Conservation (phyloP, 768 basidiomycete genomes). For the Serendipita indica region DNA sequence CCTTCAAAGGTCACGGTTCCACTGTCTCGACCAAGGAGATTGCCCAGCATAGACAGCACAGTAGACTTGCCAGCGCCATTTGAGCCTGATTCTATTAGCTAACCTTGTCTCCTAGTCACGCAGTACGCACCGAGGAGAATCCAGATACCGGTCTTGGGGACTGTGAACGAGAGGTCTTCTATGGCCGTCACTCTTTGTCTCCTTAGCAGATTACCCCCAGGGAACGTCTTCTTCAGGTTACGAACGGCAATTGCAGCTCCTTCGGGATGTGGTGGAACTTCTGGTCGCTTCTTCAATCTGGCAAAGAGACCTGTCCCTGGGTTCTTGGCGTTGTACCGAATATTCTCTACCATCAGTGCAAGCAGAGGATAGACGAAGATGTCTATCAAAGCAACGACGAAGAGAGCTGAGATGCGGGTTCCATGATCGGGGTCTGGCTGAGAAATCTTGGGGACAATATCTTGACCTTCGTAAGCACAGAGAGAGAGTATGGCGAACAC, state of each 20-base stretch:
- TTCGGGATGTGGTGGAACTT: slow-evolving; percentile 16
- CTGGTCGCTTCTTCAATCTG: not conserved
- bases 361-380: slow-evolving; percentile 63
- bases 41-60: slow-evolving; percentile 47
- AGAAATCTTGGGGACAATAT: slow-evolving; percentile 37
- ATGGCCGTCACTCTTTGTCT: slow-evolving; percentile 41
- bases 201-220: slow-evolving; percentile 30
- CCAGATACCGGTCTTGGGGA: slow-evolving; percentile 62
- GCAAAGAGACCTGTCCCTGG: slow-evolving; percentile 20
- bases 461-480: slow-evolving; percentile 49
- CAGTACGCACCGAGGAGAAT: slow-evolving; percentile 61
- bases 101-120: not conserved
- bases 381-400: slow-evolving; percentile 34
- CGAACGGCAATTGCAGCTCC: slow-evolving; percentile 46
- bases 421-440: slow-evolving; percentile 46
- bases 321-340: slow-evolving; percentile 42
- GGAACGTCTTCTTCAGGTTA: slow-evolving; percentile 45
- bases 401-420: not conserved
- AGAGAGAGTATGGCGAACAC: slow-evolving; percentile 55
- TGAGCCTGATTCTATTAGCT: not conserved
- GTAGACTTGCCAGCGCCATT: slow-evolving; percentile 67
- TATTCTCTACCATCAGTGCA: slow-evolving; percentile 42
- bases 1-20: slow-evolving; percentile 41
- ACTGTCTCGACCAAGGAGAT: slow-evolving; percentile 41
- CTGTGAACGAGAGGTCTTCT: slow-evolving; percentile 46